Base-by-base conservation (phyloP, 768 basidiomycete species). In the Leccinum obscurum region DNA sequence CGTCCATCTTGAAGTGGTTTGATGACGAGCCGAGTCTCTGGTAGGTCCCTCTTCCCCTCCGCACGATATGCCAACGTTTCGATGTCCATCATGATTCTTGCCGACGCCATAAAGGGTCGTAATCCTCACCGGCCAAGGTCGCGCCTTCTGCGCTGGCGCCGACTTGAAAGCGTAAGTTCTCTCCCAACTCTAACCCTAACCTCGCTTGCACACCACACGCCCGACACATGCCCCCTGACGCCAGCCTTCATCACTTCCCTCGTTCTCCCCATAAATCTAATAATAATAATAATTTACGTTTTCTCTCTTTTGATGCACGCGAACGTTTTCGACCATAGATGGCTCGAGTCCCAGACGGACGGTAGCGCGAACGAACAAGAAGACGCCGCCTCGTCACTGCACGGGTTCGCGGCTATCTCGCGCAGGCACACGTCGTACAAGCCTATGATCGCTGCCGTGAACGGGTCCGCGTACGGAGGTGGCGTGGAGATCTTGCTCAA, bases 381-480 rank as follows among this genome's bases (percentile, higher is more conserved):
- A 63, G 55, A 64, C 24, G 55, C 80, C 11, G 72, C 75, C 0
- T 60, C 71, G 2, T 77, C 81, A 26, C 58, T 76, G 1, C 74
- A 88, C 61, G 90, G 91, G 6, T 92, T 93, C 70, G 92, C 82
- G 1, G 83, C 88, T 37, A 75, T 93, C 41, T 92, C 90, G 2
- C 83, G 88, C 26, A 81, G 92, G 4, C 80, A 78, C 44, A 71
- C 71, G 37, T 83, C 83, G 1, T 77, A 72, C 61, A 93, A 93
- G 68, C 90, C 90, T 6, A 83, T 92, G 55, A 87, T 93, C 52
- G 92, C 91, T 13, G 91, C 92, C 3, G 90, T 92, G 1, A 83
- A 85, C 59, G 91, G 91, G n/a, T 81, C 86, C 32, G 84, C 86
- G 0, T 84, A 83, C 52, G 87, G 87, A 35, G 88, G 88, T 2